Evolutionary conservation across 176 grass and related monocot species (phyloP).

Genomic region (Carex kokanica): DNA sequence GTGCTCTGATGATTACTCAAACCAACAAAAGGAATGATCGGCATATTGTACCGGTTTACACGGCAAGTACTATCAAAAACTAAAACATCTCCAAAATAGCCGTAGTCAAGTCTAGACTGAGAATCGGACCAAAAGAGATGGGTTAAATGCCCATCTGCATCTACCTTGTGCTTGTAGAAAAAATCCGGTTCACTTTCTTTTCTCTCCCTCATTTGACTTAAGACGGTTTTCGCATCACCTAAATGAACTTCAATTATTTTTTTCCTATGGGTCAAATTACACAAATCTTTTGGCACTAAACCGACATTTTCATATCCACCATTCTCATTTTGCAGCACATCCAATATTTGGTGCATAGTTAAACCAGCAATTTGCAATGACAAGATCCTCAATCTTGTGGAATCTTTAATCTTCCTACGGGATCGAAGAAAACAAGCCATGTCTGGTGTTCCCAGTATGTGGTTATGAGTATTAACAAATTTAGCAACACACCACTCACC

Average conservation of each 20-base stretch:
- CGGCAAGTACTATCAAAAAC: slow-evolving; percentile 28
- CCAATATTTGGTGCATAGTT: slow-evolving; percentile 1
- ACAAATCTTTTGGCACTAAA: slow-evolving; percentile 19
- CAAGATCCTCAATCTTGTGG: background rate
- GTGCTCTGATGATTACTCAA: slow-evolving; percentile 17
- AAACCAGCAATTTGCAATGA: slow-evolving; percentile 4
- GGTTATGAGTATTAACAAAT: slow-evolving; percentile 29
- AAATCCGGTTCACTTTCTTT: slow-evolving; percentile 11
- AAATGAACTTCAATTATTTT: slow-evolving; percentile 9
- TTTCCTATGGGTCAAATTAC: background rate
- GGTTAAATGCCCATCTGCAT: slow-evolving; percentile 17
- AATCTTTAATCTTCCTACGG: slow-evolving; percentile 23
- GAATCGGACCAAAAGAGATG: slow-evolving; percentile 29
- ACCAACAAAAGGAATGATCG: slow-evolving; percentile 22
- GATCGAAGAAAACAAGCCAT: slow-evolving; percentile 11
- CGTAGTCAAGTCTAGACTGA: slow-evolving; percentile 26
- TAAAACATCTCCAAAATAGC: slow-evolving; percentile 14
- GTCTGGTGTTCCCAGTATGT: slow-evolving; percentile 2
- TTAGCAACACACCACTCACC: slow-evolving; percentile 12
- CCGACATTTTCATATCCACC: slow-evolving; percentile 8
- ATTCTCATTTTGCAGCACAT: slow-evolving; percentile 11
- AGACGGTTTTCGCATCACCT: slow-evolving; percentile 1
- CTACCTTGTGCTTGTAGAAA: slow-evolving; percentile 16
- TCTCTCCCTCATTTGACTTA: background rate
- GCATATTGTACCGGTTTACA: slow-evolving; percentile 25